These are phyloP conservation scores for Triangularia verruculosa DNA, from an alignment of 2,329 filamentous ascomycete genomes.

Conservation along the genomic window DNA sequence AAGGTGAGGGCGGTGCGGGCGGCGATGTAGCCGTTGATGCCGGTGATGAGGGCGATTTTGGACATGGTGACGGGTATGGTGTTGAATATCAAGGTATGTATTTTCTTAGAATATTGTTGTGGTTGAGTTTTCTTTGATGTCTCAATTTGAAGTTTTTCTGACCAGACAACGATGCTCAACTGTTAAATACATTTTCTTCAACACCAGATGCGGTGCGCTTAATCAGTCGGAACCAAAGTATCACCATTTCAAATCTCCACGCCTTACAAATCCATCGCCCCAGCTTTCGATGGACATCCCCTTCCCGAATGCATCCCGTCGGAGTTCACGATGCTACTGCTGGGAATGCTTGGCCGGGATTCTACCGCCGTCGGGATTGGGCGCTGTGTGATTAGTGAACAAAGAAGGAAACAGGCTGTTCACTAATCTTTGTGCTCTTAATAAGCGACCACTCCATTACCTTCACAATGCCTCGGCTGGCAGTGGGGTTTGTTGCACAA, in stretches of 20 bases:
- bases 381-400: not conserved
- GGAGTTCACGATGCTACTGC: not conserved
- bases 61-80: not conserved
- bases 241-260: not conserved
- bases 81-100: not conserved
- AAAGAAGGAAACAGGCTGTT: not conserved
- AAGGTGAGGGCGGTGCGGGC: constrained; percentile 36
- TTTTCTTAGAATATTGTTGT: not conserved
- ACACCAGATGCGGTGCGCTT: too few relatives aligned
- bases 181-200: not conserved
- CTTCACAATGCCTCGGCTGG: not conserved
- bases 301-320: not conserved
- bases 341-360: not conserved
- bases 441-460: not conserved
- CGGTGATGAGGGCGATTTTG: constrained; percentile 36
- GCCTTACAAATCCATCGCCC: not conserved
- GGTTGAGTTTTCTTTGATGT: not conserved
- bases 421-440: not conserved
- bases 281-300: not conserved
- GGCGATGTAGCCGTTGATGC: constrained; percentile 41
- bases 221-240: not conserved
- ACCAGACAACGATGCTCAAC: not conserved
- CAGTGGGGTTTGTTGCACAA: not conserved
- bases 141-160: not conserved
- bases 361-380: not conserved